These are phyloP conservation scores for Ceratobasidium sp. DNA, from an alignment of 1,284 basidiomycete species.

Conservation along the genomic window DNA sequence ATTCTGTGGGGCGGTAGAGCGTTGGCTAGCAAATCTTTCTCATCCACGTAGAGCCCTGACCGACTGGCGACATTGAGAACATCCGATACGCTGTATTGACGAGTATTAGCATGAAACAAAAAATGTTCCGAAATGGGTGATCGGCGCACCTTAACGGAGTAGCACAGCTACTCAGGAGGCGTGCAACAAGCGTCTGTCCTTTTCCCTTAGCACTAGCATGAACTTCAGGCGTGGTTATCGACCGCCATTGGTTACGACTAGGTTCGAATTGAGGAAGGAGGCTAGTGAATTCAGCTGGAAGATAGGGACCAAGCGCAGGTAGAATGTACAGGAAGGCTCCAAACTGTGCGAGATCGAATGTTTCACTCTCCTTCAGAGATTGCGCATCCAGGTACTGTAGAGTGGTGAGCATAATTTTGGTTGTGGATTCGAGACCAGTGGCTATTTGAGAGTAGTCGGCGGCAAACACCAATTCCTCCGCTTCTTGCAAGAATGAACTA, in stretches of 20 bases:
- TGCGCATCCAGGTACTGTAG: neutral
- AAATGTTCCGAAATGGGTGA: neutral
- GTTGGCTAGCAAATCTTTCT: conserved; percentile 12
- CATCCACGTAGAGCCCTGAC: conserved; percentile 20
- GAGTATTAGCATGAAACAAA: neutral
- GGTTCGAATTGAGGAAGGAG: neutral
- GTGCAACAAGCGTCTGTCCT: neutral
- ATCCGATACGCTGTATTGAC: neutral
- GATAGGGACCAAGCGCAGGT: neutral
- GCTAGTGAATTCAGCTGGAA: neutral
- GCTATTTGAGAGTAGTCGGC: neutral
- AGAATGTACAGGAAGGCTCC: conserved; percentile 6
- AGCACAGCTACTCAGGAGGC: neutral
- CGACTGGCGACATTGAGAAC: neutral
- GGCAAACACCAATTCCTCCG: neutral
- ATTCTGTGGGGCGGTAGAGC: neutral
- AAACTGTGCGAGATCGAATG: neutral
- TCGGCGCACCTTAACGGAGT: neutral
- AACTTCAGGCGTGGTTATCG: neutral
- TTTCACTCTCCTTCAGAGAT: neutral
- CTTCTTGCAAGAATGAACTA: neutral
- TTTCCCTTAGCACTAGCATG: neutral
- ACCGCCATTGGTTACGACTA: neutral
- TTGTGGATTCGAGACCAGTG: neutral
- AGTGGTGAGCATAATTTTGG: neutral